Percentiles rank a stretch among this genome's conserved stretches.
Evolutionary conservation across 495 filamentous ascomycete genomes (phyloP).

Genomic region (Neurospora sp.): DNA sequence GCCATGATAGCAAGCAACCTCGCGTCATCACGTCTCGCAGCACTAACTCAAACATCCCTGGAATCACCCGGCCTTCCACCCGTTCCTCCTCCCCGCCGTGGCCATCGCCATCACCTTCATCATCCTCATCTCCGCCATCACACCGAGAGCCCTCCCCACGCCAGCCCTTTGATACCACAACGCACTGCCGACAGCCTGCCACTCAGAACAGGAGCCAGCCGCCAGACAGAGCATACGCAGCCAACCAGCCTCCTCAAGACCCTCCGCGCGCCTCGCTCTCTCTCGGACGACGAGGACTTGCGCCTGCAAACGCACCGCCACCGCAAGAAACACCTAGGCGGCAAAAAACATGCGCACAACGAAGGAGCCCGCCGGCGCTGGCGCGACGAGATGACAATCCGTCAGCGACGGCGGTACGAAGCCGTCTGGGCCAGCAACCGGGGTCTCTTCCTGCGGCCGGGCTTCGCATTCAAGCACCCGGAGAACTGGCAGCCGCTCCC

Average conservation of each 20-base stretch:
- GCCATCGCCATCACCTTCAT: slow-evolving; percentile 21
- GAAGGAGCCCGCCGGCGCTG: slow-evolving; percentile 83
- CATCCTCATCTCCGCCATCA: neutral
- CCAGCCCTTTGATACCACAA: slow-evolving; percentile 40
- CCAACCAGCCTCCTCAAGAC: slow-evolving; percentile 55
- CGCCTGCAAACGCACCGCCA: slow-evolving; percentile 36
- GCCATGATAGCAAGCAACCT: slow-evolving; percentile 81
- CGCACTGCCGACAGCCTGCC: slow-evolving; percentile 28
- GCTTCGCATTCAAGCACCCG: slow-evolving; percentile 7
- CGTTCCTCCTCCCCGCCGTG: slow-evolving; percentile 16
- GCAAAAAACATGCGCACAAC: slow-evolving; percentile 68
- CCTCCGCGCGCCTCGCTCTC: slow-evolving; percentile 50
- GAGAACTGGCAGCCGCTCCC: neutral
- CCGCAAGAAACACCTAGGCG: slow-evolving; percentile 25
- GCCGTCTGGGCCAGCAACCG: slow-evolving; percentile 93
- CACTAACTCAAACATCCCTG: slow-evolving; percentile 18
- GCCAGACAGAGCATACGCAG: slow-evolving; percentile 41
- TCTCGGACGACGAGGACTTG: slow-evolving; percentile 48
- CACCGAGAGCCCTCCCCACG: neutral
- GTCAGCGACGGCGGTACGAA: slow-evolving; percentile 85
- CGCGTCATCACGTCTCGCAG: slow-evolving; percentile 49
- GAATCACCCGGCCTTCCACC: slow-evolving; percentile 16
- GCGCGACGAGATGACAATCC: slow-evolving; percentile 63
- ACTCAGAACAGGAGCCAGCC: slow-evolving; percentile 32
- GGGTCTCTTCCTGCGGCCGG: slow-evolving; percentile 39